phyloP scores from a whole-genome alignment of 2,329 filamentous ascomycete species.

The Diplodia seriata region DNA sequence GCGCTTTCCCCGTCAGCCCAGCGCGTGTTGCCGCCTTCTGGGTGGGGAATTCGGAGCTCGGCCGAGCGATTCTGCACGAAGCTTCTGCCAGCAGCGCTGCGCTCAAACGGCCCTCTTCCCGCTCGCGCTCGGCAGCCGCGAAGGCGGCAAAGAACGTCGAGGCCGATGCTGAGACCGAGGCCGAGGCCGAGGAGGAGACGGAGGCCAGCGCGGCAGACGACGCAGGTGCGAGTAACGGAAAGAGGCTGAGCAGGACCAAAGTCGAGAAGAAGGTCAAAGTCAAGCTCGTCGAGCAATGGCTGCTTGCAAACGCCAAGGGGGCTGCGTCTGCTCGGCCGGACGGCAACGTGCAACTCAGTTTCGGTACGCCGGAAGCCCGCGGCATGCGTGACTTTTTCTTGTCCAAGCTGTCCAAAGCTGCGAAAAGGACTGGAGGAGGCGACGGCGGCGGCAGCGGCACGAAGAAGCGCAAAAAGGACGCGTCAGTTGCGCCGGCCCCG shows the following conservation, averaged over 20 bases:
- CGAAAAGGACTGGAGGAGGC: conserved; percentile 25
- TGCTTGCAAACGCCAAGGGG: conserved; percentile 2
- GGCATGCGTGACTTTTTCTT: conserved; percentile 29
- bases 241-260: conserved; percentile 49
- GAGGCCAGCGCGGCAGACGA: not conserved
- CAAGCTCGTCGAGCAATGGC: conserved; percentile 56
- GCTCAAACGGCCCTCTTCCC: not conserved
- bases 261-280: conserved; percentile 68
- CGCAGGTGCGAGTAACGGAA: conserved; percentile 36
- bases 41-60: conserved; percentile 34
- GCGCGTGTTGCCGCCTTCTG: conserved; percentile 49
- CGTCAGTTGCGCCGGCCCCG: not conserved
- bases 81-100: not conserved
- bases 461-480: conserved; percentile 4
- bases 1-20: conserved; percentile 45
- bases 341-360: conserved; percentile 18
- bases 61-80: conserved; percentile 10
- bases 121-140: not conserved
- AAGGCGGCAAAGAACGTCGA: not conserved
- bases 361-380: conserved; percentile 1
- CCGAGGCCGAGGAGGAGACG: not conserved
- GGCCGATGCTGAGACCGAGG: not conserved
- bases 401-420: conserved; percentile 9
- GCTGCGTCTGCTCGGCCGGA: not conserved
- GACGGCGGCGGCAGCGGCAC: not conserved